Percentiles rank a stretch among this genome's conserved stretches.
Conservation (phyloP, 2,329 filamentous ascomycete genomes). For the Talaromyces marneffei region DNA sequence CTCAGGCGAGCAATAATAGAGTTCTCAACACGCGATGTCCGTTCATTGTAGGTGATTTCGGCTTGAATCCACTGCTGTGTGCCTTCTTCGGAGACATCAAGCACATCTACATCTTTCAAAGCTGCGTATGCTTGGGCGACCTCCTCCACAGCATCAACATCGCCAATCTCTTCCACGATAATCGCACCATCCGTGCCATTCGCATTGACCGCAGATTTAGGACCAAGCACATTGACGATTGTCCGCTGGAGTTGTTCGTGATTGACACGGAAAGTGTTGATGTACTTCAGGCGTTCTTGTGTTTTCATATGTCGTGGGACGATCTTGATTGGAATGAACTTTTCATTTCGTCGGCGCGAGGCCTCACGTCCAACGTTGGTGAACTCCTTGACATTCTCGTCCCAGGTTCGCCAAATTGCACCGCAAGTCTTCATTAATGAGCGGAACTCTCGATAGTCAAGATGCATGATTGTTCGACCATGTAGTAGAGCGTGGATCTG, state of each 20-base stretch:
- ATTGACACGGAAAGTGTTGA: slow-evolving; percentile 89
- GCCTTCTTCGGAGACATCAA: slow-evolving; percentile 85
- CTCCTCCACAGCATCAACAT: slow-evolving; percentile 94
- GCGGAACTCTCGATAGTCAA: slow-evolving; percentile 87
- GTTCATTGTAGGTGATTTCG: slow-evolving; percentile 94
- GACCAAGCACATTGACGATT: slow-evolving; percentile 92
- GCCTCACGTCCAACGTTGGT: slow-evolving; percentile 96
- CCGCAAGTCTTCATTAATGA: slow-evolving; percentile 77
- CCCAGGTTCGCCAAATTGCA: slow-evolving; percentile 85
- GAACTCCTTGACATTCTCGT: slow-evolving; percentile 94
- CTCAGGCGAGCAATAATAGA: slow-evolving; percentile 93
- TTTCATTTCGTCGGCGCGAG: slow-evolving; percentile 86
- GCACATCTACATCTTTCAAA: slow-evolving; percentile 86
- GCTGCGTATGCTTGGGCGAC: slow-evolving; percentile 92
- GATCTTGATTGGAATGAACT: slow-evolving; percentile 98
- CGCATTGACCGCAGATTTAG: slow-evolving; percentile 53
- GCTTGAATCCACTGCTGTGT: slow-evolving; percentile 89
- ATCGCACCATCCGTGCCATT: slow-evolving; percentile 54
- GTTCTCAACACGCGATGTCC: slow-evolving; percentile 94
- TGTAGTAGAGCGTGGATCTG: slow-evolving; percentile 80
- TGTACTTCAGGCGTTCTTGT: slow-evolving; percentile 86
- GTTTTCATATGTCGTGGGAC: slow-evolving; percentile 78
- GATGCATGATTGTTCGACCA: slow-evolving; percentile 80
- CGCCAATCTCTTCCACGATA: slow-evolving; percentile 88
- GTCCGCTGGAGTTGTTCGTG: slow-evolving; percentile 96